These are phyloP conservation scores for Xanthoconium separans DNA, from an alignment of 1,284 basidiomycete genomes.

Conservation along the genomic window DNA sequence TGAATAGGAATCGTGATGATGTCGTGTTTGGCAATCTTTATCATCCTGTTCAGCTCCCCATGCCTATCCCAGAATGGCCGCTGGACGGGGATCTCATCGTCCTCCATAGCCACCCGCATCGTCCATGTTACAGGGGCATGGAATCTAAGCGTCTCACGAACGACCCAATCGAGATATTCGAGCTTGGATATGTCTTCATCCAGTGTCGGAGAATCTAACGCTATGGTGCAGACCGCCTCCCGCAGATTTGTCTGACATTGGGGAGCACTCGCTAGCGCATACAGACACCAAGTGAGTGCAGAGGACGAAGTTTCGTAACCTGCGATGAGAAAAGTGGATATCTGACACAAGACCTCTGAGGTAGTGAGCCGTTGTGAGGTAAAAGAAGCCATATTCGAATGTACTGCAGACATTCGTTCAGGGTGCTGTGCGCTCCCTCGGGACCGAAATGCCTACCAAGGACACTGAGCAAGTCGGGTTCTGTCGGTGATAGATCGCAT, in stretches of 20 bases:
- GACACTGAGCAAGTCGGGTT: slow-evolving; percentile 20
- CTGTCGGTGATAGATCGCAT: slow-evolving; percentile 2
- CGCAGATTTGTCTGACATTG: slow-evolving; percentile 59
- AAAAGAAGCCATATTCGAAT: slow-evolving; percentile 53
- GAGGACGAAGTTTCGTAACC: slow-evolving; percentile 63
- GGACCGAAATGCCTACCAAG: slow-evolving; percentile 18
- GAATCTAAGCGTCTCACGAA: slow-evolving; percentile 67
- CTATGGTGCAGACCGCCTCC: slow-evolving; percentile 40
- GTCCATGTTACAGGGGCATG: slow-evolving; percentile 66
- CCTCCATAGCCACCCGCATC: slow-evolving; percentile 55
- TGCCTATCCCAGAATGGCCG: slow-evolving; percentile 33
- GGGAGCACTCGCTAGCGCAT: slow-evolving; percentile 56
- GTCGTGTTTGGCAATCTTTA: slow-evolving; percentile 53
- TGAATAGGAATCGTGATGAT: slow-evolving; percentile 62
- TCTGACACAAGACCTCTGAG: slow-evolving; percentile 70
- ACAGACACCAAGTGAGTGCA: slow-evolving; percentile 72
- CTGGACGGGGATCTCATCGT: slow-evolving; percentile 60
- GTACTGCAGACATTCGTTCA: slow-evolving; percentile 41
- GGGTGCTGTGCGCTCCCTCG: neutral
- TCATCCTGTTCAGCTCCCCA: slow-evolving; percentile 33
- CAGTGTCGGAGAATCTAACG: slow-evolving; percentile 18
- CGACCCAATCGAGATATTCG: slow-evolving; percentile 43
- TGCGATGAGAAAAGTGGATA: slow-evolving; percentile 75
- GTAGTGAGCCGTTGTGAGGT: slow-evolving; percentile 58
- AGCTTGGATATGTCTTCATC: slow-evolving; percentile 29